Base-by-base conservation (phyloP, 1,284 basidiomycete species). In the Cystobasidium pallidum region DNA sequence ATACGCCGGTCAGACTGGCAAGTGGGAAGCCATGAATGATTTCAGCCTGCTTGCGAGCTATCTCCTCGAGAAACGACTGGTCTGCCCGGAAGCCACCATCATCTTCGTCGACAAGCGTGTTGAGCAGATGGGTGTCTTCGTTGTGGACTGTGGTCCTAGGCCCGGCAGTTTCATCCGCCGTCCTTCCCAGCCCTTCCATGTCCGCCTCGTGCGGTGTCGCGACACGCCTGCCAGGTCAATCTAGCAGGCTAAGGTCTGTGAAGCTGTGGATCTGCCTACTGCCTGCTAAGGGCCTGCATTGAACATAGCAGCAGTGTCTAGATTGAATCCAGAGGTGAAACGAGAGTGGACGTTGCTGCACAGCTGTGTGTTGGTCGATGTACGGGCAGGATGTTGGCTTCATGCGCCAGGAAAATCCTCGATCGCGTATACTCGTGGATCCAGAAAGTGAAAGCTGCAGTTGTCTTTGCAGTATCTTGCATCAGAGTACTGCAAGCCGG, bases 11-110 rank as follows among this genome's bases (percentile, higher is more conserved):
- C 45, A 71, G 34, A 32, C 68, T 57, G 2, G 39, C 59, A 15
- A 71, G 47, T 8, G 68, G 68, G 39, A 71, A 71, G 13, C 68
- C 68, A 43, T 43, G 36, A 21, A 71, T 55, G 47, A 71, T 71
- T 52, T 71, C 59, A 32, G 68, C 68, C 39, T 71, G 59, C 36
- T 64, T 63, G 21, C 34, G 49, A 8, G 54, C 68, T 55, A 71
- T 63, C 43, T 64, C 59, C 21, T 49, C 47, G 32, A 51, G 59
- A 24, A 71, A 39, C 8, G 59, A 39, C 45, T 49, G 17, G 30
- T 61, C 54, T 32, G 49, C 19, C 52, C 24, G 43, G 36, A 24
- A 58, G 28, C 39, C 59, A 39, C 17, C 34, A 11, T 45, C 28
- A n/a, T 49, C 59, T 19, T 62, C 41, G 26, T 62, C 59, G 13